A percentile compares a stretch with the other conserved stretches of the same genome.
Evolutionary conservation across 2,329 filamentous ascomycete species (phyloP).

Genomic region (Ploettnerulaceae sp.): DNA sequence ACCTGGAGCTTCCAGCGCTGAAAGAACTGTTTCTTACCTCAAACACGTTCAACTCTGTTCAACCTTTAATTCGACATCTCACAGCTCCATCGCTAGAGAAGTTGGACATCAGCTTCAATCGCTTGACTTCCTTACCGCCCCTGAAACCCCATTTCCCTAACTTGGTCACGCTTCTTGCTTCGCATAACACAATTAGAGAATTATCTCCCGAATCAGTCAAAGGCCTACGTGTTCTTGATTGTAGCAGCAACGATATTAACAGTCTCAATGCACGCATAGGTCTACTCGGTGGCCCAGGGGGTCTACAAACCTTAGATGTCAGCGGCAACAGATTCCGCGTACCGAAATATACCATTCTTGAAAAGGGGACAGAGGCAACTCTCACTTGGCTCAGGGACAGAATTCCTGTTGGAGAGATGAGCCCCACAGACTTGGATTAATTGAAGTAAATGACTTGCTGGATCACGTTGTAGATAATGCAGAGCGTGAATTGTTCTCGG

Average conservation of each 20-base stretch:
- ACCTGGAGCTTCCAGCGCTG: constrained; percentile 66
- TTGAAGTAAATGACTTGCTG: background rate
- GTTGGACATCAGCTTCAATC: constrained; percentile 78
- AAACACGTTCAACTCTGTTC: constrained; percentile 68
- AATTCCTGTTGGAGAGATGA: constrained; percentile 51
- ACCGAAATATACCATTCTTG: constrained; percentile 75
- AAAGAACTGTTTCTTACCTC: constrained; percentile 71
- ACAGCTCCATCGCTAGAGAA: constrained; percentile 70
- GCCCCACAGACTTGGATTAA: constrained; percentile 26
- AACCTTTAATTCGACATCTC: constrained; percentile 60
- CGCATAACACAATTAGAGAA: constrained; percentile 74
- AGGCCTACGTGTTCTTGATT: constrained; percentile 71
- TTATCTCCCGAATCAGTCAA: constrained; percentile 68
- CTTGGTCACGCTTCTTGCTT: constrained; percentile 64
- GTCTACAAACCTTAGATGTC: constrained; percentile 66
- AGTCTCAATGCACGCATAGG: constrained; percentile 76
- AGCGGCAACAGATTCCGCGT: constrained; percentile 84
- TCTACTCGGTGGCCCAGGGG: constrained; percentile 58
- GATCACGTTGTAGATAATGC: too few species aligned
- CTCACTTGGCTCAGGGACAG: constrained; percentile 75
- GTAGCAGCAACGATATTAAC: constrained; percentile 81
- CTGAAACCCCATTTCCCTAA: constrained; percentile 65
- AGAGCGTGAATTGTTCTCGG: too few species aligned
- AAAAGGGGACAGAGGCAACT: constrained; percentile 81
- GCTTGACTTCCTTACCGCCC: constrained; percentile 64